These are phyloP conservation scores for Venturia carpophila DNA, from an alignment of 2,329 filamentous ascomycete species.

Conservation along the genomic window DNA sequence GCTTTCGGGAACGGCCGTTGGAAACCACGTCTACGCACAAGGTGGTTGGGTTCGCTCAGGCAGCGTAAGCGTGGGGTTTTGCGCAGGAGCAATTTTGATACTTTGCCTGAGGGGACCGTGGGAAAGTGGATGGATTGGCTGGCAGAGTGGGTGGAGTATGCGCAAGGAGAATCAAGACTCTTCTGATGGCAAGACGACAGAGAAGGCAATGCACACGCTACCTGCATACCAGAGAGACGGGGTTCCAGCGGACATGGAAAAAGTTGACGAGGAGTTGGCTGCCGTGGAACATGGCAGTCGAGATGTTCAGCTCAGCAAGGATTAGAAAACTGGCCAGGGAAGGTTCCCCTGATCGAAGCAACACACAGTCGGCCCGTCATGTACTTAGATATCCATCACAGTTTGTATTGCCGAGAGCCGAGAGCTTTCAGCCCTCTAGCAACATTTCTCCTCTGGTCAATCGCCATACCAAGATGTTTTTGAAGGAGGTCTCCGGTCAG, in stretches of 20 bases:
- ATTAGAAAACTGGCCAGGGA: background rate
- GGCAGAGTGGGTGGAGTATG: constrained; percentile 50
- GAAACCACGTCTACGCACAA: constrained; percentile 47
- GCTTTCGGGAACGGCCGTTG: constrained; percentile 53
- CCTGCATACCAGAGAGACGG: background rate
- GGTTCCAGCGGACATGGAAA: constrained; percentile 13
- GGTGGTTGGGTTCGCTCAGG: constrained; percentile 52
- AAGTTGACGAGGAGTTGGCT: constrained; percentile 18
- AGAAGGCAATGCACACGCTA: constrained; percentile 13
- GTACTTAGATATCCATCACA: background rate
- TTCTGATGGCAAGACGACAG: constrained; percentile 34
- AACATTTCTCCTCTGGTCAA: background rate
- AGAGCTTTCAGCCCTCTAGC: background rate
- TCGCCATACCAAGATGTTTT: background rate
- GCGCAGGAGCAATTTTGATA: constrained; percentile 41
- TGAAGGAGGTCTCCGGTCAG: background rate
- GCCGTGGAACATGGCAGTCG: constrained; percentile 12
- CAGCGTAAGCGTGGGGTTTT: constrained; percentile 49
- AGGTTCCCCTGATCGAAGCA: background rate
- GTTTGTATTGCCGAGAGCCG: background rate
- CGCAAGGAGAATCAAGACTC: constrained; percentile 34
- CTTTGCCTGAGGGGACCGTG: constrained; percentile 46
- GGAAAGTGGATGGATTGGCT: constrained; percentile 53
- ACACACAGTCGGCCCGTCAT: background rate
- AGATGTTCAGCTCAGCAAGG: background rate